Conservation (phyloP, 192 early-diverging fungal species). For the Coemansia sp. region DNA sequence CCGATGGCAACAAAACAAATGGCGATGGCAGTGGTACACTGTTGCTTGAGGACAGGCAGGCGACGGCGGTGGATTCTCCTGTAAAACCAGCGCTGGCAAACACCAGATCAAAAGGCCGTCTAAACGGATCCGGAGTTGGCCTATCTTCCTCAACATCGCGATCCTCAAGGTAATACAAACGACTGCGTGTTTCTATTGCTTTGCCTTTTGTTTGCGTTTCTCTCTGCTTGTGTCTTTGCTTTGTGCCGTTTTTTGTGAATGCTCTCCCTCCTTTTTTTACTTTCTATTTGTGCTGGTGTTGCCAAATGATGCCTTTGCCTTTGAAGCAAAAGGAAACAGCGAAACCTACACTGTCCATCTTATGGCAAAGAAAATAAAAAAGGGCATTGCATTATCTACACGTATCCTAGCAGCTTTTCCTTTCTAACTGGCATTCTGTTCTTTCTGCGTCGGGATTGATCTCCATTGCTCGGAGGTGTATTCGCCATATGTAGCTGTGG, state of each 20-base stretch:
- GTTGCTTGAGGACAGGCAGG: background rate
- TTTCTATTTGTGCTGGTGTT: too few relatives aligned
- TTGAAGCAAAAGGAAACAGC: too few relatives aligned
- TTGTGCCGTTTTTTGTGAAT: background rate
- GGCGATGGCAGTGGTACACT: background rate
- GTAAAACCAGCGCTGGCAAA: background rate
- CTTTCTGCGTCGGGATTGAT: background rate
- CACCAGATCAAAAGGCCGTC: background rate
- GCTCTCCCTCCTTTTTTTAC: too few relatives aligned
- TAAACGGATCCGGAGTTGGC: background rate
- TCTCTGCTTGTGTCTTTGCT: background rate
- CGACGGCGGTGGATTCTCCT: background rate
- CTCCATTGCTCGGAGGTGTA: background rate
- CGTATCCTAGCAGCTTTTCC: background rate
- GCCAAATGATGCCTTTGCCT: too few relatives aligned
- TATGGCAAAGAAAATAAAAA: too few relatives aligned
- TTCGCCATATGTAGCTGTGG: background rate
- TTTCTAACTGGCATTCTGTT: background rate
- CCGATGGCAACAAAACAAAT: background rate
- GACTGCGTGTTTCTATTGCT: background rate
- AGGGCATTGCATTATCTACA: too few relatives aligned
- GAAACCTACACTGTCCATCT: too few relatives aligned
- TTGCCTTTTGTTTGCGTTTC: background rate
- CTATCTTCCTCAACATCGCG: background rate
- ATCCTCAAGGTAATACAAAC: background rate